Percentiles rank a stretch among this genome's conserved stretches.
Evolutionary conservation across 2,329 filamentous ascomycete species (phyloP).

Genomic region (Paecilomyces formosus): DNA sequence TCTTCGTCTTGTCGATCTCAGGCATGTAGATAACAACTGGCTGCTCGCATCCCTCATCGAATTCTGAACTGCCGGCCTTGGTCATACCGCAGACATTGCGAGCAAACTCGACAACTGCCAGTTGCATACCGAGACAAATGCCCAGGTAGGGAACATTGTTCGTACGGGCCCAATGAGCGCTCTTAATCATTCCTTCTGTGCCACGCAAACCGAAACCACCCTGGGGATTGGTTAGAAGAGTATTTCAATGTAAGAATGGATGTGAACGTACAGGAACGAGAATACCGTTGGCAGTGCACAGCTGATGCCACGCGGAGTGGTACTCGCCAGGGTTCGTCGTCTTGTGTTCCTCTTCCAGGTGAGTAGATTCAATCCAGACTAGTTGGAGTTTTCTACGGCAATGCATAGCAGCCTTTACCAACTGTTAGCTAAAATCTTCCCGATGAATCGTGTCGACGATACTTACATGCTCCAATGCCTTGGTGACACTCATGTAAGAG

Average conservation of each 20-base stretch:
- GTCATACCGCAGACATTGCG: constrained; percentile 63
- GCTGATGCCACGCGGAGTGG: constrained; percentile 34
- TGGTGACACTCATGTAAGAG: constrained; percentile 75
- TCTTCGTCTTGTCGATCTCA: constrained; percentile 66
- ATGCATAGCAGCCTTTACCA: constrained; percentile 58
- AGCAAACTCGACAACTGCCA: constrained; percentile 84
- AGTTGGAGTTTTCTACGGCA: constrained; percentile 73
- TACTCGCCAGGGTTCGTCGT: constrained; percentile 61
- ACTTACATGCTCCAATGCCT: constrained; percentile 74
- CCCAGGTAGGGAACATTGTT: constrained; percentile 77
- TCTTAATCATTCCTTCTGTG: constrained; percentile 82
- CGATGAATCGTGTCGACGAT: not conserved
- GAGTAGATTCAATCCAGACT: constrained; percentile 74
- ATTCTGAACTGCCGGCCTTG: constrained; percentile 50
- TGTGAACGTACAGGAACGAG: constrained; percentile 43
- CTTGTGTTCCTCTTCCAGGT: constrained; percentile 64
- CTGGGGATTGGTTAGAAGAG: not conserved
- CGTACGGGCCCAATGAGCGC: constrained; percentile 78
- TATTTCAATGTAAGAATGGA: not conserved
- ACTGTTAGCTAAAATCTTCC: not conserved
- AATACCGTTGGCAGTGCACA: constrained; percentile 57
- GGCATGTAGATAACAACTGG: constrained; percentile 87
- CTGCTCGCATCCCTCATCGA: constrained; percentile 26
- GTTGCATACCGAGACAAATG: constrained; percentile 87
- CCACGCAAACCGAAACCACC: constrained; percentile 74